These are phyloP conservation scores for Euphorbia corollata DNA, from an alignment of 441 rosid genomes.

Conservation along the genomic window DNA sequence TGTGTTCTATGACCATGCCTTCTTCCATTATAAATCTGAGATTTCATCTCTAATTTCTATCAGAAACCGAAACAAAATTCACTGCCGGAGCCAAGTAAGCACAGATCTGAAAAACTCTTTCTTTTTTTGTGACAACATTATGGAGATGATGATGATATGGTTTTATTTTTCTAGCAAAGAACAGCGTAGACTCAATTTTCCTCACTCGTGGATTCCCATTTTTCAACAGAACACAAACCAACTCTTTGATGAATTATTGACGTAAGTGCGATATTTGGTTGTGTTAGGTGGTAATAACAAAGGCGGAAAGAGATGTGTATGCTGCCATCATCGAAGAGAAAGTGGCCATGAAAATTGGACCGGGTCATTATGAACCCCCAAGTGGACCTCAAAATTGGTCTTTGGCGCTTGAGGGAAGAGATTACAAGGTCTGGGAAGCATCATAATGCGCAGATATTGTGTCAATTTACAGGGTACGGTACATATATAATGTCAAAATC, in stretches of 20 bases:
- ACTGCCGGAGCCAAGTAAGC: constrained; percentile 79
- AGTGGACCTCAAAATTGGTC: constrained; percentile 51
- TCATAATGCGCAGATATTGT: constrained; percentile 23
- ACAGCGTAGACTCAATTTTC: no score
- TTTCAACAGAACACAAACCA: neutral
- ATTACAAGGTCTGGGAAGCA: constrained; percentile 86
- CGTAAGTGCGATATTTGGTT: constrained; percentile 6
- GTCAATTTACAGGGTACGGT: neutral
- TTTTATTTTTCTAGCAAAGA: no score
- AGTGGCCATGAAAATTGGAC: constrained; percentile 82
- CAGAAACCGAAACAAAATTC: constrained; percentile 62
- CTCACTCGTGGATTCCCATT: no score
- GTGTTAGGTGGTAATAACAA: constrained; percentile 52
- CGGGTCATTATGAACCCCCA: constrained; percentile 76
- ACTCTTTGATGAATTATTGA: neutral
- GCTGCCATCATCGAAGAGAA: constrained; percentile 71
- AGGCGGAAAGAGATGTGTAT: constrained; percentile 74
- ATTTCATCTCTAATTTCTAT: constrained; percentile 63
- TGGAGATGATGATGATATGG: neutral
- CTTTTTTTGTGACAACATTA: neutral
- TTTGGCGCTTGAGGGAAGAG: constrained; percentile 49
- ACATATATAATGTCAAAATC: neutral
- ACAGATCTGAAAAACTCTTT: neutral
- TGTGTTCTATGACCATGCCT: constrained; percentile 76
- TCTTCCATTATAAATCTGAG: constrained; percentile 64